phyloP scores from a whole-genome alignment of 257 asterid species.

The Echites panduratus region DNA sequence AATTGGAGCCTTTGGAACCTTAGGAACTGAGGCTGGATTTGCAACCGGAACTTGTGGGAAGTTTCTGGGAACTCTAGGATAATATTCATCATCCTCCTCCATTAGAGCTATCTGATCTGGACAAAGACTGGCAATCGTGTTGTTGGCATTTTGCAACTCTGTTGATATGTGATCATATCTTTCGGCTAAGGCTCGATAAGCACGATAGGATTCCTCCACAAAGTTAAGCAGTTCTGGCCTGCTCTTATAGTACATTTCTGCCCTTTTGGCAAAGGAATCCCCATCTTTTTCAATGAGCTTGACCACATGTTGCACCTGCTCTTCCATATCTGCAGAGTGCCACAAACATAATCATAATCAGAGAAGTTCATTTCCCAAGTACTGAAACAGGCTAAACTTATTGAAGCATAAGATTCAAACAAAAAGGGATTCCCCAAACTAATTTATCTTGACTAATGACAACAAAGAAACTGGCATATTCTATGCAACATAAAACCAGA shows the following conservation, averaged over 20 bases:
- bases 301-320: constrained; percentile 62
- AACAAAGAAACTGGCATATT: too few species aligned
- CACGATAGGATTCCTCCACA: constrained; percentile 72
- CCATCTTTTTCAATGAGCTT: constrained; percentile 77
- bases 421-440: neutral
- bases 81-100: constrained; percentile 51
- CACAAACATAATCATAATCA: neutral
- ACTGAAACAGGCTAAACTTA: neutral
- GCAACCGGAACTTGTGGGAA: constrained; percentile 21
- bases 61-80: constrained; percentile 19
- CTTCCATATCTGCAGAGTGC: constrained; percentile 76
- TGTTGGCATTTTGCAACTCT: constrained; percentile 77
- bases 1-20: constrained; percentile 46
- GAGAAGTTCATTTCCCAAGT: neutral
- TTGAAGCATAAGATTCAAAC: neutral
- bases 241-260: constrained; percentile 88
- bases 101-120: constrained; percentile 74
- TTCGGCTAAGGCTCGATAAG: constrained; percentile 71
- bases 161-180: constrained; percentile 81
- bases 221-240: constrained; percentile 74
- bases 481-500: too few species aligned
- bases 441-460: too few species aligned
- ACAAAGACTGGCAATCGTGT: constrained; percentile 64
- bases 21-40: constrained; percentile 35
- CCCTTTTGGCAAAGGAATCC: constrained; percentile 83